Evolutionary conservation across 176 grass and related monocot genomes (phyloP), one percentile per base, ranked within the genome.

Genomic region (Triticum dicoccoides): DNA sequence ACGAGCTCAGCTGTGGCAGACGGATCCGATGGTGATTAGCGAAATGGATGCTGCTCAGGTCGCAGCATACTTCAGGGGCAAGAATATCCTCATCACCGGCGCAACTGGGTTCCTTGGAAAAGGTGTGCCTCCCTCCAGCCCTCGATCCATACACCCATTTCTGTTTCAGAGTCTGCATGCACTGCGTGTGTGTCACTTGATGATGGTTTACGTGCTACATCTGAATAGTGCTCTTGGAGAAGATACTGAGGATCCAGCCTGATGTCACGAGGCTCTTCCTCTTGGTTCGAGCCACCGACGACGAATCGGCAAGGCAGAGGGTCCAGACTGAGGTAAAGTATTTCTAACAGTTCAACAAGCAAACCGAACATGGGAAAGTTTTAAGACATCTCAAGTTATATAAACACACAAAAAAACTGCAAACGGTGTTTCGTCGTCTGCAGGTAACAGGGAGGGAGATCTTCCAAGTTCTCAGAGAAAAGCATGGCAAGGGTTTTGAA

Each of bases 241-340:
- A 63, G 61, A 63, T 63, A 63, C 61, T 63, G n/a, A 63, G 61
- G 61, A 0, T 63, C 1, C 61, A 63, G 61, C 61, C 61, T 63
- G 61, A 5, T 5, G 61, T 63, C 9, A 24, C 8, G n/a, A 63
- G 25, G 61, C n/a, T 63, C 61, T 63, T 63, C 61, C 61, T 63
- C 61, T 63, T 63, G 61, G 61, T 63, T 63, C 61, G 61, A 63
- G 61, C 61, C 61, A 24, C 61, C n/a, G 61, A 63, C 9, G 61
- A 23, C 9, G 3, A 63, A 63, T 63, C 61, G 9, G 61, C 61
- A 25, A 63, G n/a, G 9, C n/a, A 4, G 8, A 9, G 61, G 9
- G 24, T 82, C 15, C 23, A 49, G 11, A 82, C 47, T 2, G 61
- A 88, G 84, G 84, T 86, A 20, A 23, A 49, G 70, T 44, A 51